Evolutionary conservation across 1,284 basidiomycete genomes (phyloP).

Genomic region (Lentinus polychrous): DNA sequence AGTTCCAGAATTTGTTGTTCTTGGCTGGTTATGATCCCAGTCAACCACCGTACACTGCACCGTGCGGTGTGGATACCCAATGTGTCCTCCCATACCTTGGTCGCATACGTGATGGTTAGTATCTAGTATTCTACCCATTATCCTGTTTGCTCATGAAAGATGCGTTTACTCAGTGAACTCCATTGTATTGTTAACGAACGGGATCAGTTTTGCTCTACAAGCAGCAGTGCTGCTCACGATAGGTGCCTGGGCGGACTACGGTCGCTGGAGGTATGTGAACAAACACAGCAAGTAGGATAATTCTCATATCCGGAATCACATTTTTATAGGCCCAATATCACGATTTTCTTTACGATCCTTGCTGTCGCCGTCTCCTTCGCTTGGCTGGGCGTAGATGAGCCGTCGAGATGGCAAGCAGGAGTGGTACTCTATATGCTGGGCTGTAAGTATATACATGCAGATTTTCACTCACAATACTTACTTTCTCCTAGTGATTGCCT

Average conservation of each 20-base stretch:
- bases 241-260: conserved; percentile 77
- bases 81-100: conserved; percentile 67
- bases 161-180: conserved; percentile 50
- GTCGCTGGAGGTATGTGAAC: conserved; percentile 58
- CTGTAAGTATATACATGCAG: conserved; percentile 33
- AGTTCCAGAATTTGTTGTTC: conserved; percentile 71
- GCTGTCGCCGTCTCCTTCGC: conserved; percentile 67
- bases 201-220: conserved; percentile 69
- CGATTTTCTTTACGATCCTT: conserved; percentile 67
- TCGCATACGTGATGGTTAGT: conserved; percentile 52
- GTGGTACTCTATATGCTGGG: conserved; percentile 73
- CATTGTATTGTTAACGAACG: conserved; percentile 71
- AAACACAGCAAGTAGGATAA: too few relatives aligned
- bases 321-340: conserved; percentile 60
- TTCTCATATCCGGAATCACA: background rate
- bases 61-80: conserved; percentile 41
- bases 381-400: conserved; percentile 67
- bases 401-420: conserved; percentile 63
- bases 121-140: background rate
- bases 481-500: conserved; percentile 56
- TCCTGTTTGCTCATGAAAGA: background rate
- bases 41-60: conserved; percentile 42
- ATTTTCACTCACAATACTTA: background rate
- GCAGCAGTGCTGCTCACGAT: conserved; percentile 56
- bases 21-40: conserved; percentile 65